These are phyloP conservation scores for Talaromyces stipitatus DNA, from an alignment of 495 filamentous ascomycete genomes.

Conservation along the genomic window DNA sequence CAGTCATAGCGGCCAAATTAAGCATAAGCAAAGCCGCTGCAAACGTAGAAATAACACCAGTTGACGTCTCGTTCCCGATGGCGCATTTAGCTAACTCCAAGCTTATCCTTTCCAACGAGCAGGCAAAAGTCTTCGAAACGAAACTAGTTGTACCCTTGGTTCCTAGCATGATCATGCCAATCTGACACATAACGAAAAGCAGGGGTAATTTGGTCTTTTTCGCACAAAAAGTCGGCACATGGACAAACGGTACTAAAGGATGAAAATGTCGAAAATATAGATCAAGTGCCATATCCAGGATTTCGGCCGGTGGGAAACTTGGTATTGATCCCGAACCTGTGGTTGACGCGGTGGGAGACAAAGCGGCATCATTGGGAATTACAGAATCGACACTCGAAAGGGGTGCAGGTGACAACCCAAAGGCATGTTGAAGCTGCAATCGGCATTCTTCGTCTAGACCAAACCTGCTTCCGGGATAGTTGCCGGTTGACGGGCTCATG, in stretches of 20 bases:
- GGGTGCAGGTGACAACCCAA: slow-evolving; percentile 13
- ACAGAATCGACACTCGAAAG: background rate
- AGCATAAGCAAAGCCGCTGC: slow-evolving; percentile 40
- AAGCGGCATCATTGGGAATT: slow-evolving; percentile 10
- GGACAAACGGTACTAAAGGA: slow-evolving; percentile 43
- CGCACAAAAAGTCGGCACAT: slow-evolving; percentile 43
- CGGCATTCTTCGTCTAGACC: slow-evolving; percentile 44
- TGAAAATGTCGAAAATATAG: slow-evolving; percentile 44
- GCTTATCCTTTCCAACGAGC: slow-evolving; percentile 32
- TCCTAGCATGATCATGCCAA: slow-evolving; percentile 43
- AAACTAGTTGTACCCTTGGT: slow-evolving; percentile 42
- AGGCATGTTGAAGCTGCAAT: slow-evolving; percentile 31
- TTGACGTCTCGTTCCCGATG: slow-evolving; percentile 25
- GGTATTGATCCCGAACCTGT: slow-evolving; percentile 16
- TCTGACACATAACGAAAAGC: slow-evolving; percentile 44
- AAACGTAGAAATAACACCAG: slow-evolving; percentile 35
- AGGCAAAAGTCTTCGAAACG: slow-evolving; percentile 36
- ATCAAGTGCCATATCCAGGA: slow-evolving; percentile 51
- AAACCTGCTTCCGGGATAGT: slow-evolving; percentile 27
- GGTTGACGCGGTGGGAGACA: slow-evolving; percentile 13
- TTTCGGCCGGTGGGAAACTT: slow-evolving; percentile 41
- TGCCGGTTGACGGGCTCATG: background rate
- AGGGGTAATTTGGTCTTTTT: slow-evolving; percentile 33
- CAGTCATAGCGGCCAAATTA: slow-evolving; percentile 42
- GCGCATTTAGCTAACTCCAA: slow-evolving; percentile 33